A percentile compares a stretch with the other conserved stretches of the same genome.
Conservation (phyloP, 2,329 filamentous ascomycete species). For the Neofusicoccum cordaticola region DNA sequence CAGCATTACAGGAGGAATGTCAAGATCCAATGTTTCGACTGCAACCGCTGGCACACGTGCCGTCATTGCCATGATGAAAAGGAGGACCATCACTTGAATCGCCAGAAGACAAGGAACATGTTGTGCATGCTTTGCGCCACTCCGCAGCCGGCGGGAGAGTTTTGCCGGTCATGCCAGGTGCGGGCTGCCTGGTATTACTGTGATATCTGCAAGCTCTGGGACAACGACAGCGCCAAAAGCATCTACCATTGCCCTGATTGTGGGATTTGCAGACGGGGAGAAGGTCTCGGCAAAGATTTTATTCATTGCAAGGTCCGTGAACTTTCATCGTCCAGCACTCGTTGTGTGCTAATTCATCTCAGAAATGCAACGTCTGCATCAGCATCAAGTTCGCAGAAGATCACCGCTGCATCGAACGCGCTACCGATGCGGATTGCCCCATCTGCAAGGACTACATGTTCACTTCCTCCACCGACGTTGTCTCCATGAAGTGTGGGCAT, state of each 20-base stretch:
- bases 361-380: slow-evolving; percentile 82
- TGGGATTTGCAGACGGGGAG: slow-evolving; percentile 87
- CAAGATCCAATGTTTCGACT: slow-evolving; percentile 89
- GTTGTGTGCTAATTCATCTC: slow-evolving; percentile 25
- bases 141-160: slow-evolving; percentile 76
- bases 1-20: slow-evolving; percentile 93
- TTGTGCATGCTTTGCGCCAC: slow-evolving; percentile 92
- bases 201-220: slow-evolving; percentile 92
- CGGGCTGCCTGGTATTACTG: slow-evolving; percentile 89
- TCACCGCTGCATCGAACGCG: slow-evolving; percentile 91
- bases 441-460: slow-evolving; percentile 98
- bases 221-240: slow-evolving; percentile 82
- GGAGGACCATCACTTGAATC: slow-evolving; percentile 75
- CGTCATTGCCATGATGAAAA: slow-evolving; percentile 86
- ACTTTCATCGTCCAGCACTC: background rate
- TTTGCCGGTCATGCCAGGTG: slow-evolving; percentile 73
- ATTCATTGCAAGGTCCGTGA: slow-evolving; percentile 85
- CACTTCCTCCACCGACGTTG: slow-evolving; percentile 80
- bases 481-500: slow-evolving; percentile 94
- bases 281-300: slow-evolving; percentile 92
- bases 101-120: slow-evolving; percentile 89
- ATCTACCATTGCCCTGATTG: slow-evolving; percentile 97
- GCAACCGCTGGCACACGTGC: slow-evolving; percentile 90
- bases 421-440: slow-evolving; percentile 92
- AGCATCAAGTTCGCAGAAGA: slow-evolving; percentile 79